phyloP scores from a whole-genome alignment of 345 rosid species.

The Trapa incisa region DNA sequence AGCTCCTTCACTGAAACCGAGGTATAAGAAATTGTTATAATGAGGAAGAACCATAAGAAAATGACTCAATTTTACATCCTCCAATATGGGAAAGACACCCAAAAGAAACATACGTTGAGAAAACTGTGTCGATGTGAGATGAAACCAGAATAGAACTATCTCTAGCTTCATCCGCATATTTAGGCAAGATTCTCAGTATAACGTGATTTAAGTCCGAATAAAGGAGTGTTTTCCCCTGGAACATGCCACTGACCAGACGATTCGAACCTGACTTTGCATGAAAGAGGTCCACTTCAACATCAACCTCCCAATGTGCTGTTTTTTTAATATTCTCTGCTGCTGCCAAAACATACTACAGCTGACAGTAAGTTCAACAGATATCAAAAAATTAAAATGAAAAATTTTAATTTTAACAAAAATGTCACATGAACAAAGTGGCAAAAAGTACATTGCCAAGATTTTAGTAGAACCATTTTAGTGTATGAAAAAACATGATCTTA shows the following conservation, averaged over 20 bases:
- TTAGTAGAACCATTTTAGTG: background rate
- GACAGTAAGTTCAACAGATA: conserved; percentile 15
- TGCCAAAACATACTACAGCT: conserved; percentile 64
- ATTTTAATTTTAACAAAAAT: background rate
- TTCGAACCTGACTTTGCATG: conserved; percentile 54
- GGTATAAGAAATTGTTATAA: background rate
- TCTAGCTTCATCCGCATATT: conserved; percentile 54
- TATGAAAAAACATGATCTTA: background rate
- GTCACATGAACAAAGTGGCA: background rate
- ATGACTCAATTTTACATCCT: background rate
- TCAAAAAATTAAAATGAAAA: background rate
- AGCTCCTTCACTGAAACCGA: conserved; percentile 68
- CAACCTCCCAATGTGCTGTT: conserved; percentile 73
- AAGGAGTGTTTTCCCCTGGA: conserved; percentile 64
- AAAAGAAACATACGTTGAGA: conserved; percentile 55
- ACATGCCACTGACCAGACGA: conserved; percentile 49
- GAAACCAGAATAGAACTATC: conserved; percentile 79
- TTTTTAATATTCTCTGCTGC: conserved; percentile 42
- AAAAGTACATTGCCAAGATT: background rate
- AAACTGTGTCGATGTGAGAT: conserved; percentile 89
- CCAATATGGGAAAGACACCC: conserved; percentile 4
- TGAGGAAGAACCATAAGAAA: background rate
- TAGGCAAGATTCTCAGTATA: conserved; percentile 61
- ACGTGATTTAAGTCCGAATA: conserved; percentile 77
- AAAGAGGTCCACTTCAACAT: conserved; percentile 71